These are phyloP conservation scores for Kregervanrija pseudodelftensis DNA, from an alignment of 805 yeast species.

Conservation along the genomic window DNA sequence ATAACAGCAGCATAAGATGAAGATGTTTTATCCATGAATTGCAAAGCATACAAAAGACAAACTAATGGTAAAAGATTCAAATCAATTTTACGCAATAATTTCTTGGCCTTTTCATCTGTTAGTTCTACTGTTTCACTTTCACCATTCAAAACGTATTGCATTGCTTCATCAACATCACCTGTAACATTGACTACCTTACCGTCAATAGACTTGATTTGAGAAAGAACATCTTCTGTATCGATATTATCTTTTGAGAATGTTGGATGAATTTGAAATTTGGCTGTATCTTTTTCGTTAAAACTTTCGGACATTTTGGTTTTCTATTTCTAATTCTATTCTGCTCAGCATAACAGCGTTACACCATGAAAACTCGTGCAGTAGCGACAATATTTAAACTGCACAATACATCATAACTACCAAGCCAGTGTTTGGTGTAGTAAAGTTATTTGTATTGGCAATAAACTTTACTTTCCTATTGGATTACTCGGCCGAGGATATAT, in stretches of 20 bases:
- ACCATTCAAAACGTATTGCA: constrained; percentile 7
- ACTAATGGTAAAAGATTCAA: constrained; percentile 42
- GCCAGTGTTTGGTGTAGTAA: no score
- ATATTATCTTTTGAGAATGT: constrained; percentile 5
- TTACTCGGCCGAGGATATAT: no score
- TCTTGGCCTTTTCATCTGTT: constrained; percentile 5
- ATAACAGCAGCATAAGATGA: constrained; percentile 49
- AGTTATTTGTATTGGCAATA: no score
- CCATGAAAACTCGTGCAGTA: no score
- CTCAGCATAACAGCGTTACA: no score
- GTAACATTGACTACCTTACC: constrained; percentile 2
- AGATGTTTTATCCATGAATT: constrained; percentile 55
- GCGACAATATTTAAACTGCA: no score
- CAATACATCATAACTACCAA: no score
- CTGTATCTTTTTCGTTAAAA: no score
- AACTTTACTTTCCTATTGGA: no score
- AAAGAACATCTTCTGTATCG: neutral
- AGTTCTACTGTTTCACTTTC: constrained; percentile 6
- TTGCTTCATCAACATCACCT: constrained; percentile 6
- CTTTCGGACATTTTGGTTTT: no score
- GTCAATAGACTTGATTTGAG: constrained; percentile 1
- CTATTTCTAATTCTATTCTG: no score
- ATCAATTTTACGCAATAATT: constrained; percentile 38
- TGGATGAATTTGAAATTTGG: neutral
- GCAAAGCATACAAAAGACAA: constrained; percentile 42